Base-by-base conservation (phyloP, 257 asterid genomes). In the Verbena officinalis region DNA sequence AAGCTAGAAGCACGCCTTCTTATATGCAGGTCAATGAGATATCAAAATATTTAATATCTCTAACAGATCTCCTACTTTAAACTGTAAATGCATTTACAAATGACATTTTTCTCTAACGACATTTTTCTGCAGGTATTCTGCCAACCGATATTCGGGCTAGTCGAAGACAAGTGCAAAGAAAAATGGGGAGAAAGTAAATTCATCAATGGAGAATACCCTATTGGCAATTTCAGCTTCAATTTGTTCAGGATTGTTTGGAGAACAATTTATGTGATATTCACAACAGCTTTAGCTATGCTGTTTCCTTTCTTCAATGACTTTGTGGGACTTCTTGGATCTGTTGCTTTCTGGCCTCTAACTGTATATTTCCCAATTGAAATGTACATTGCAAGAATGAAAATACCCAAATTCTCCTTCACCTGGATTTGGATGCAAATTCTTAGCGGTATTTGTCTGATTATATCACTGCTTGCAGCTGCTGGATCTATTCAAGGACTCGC, bases 301-400 rank as follows among this genome's bases (percentile, higher is more conserved):
- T 75, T 90, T 24, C 95, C 97, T 0, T 85, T 81, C 67, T 90
- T 87, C 91, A 90, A 90, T 13, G 83, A 85, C 20, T 65, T 90
- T 0, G 80, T 85, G 11, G 97, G 96, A 6, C 78, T 90, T 3
- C 58, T 87, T 1, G 95, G 95, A 11, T 87, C 95, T 0, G 55
- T 67, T 21, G 46, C 90, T 0, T 90, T 90, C 62, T 90, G 88
- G 87, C 95, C 96, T 4, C 56, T 87, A 40, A 76, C 91, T 0
- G 86, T 90, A 1, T 84, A 71, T 50, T 87, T 85, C 55, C 91
- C 97, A 0, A 63, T 82, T 16, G 87, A 85, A 70, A 85, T 87
- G 88, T 84, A 83, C 59, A 57, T 87, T 0, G 70, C 74, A 1
- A 75, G 75, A 50, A 10, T 71, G 2, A 80, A 59, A 65, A 43